Evolutionary conservation across 306 rosid genomes (phyloP), one percentile per base, ranked within the genome.

Genomic region (Trichosanthes cucumerina): DNA sequence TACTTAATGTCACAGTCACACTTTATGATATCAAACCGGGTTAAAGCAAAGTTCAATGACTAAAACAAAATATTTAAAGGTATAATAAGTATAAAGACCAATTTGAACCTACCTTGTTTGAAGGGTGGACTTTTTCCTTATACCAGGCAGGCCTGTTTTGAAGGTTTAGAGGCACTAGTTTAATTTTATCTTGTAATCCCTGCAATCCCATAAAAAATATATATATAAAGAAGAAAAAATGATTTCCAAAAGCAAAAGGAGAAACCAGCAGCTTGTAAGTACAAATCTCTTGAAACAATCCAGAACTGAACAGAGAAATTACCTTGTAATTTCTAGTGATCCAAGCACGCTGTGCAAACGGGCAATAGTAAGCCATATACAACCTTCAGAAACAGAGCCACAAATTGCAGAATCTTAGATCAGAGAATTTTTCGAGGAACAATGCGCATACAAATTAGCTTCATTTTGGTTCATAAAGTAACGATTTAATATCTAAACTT

Each of bases 291-390:
- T 24, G 16, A 24, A 58, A 65, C 16, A 65, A 36, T 14, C 71
- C 44, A 64, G 3, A 13, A 68, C 13, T 43, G 19, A 7, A 46
- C 19, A 47, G 46, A 49, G 15, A 39, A 78, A 59, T 14, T 46
- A 92, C 98, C 97, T 89, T 94, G 39, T 80, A 92, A 72, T 94
- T 90, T 77, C 96, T 86, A 23, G 93, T 69, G 82, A 94, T 94
- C 98, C 98, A 94, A 4, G 39, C 83, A 57, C 98, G 96, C 59
- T 94, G 97, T 12, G 95, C 98, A 87, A 2, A 94, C 43, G 97
- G 97, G 79, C 98, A 94, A 7, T 0, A 0, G 31, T 88, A 90
- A 80, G 6, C 64, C 72, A 26, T 83, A 77, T 90, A 93, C 86
- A 93, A 50, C 88, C 97, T 93, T 86, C 70, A 78, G 33, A 75